Base-by-base conservation (phyloP, 306 rosid genomes). In the Lathyrus aphaca region DNA sequence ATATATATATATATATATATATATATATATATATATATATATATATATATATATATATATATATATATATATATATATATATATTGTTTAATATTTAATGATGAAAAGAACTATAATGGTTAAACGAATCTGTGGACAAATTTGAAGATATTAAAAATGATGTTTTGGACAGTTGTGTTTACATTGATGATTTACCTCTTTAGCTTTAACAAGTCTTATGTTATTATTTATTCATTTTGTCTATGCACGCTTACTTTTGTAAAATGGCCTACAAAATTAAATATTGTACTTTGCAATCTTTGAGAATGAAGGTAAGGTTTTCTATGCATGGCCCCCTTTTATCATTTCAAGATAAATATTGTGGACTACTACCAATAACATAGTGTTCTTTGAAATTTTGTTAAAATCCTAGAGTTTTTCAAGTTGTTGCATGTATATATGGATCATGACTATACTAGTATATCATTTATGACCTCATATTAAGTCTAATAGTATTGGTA, bases 161-260 rank as follows among this genome's bases (percentile, higher is more conserved):
- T 75, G 75, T 37, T 66, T 75, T 71, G 66, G 66, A 61, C 67
- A 80, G 53, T 69, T 46, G 50, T 29, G 73, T 10, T 42, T 35
- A 80, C 75, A 71, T 65, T 70, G 54, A 80, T 75, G 69, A 74
- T 80, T 70, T 70, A 29, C 9, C 71, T 15, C 80, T 69, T 51
- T 74, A 61, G 69, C 80, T 80, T 77, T 77, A 58, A 18, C 23
- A 68, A 48, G 45, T 57, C 49, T 53, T 30, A 25, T 49, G 46
- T 49, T 65, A 69, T 74, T 69, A 65, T 75, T 80, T 80, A 64
- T 78, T 81, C 49, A 30, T 66, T 66, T 66, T 78, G 78, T 58
- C 46, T 43, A 38, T 71, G 95, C 85, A 84, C 89, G 85, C 89
- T 68, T 69, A 73, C 71, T 74, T 73, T 73, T 67, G 70, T 19